A percentile compares a stretch with the other conserved stretches of the same genome.
Evolutionary conservation across 2,329 filamentous ascomycete species (phyloP).

Genomic region (Achaetomium macrosporum): DNA sequence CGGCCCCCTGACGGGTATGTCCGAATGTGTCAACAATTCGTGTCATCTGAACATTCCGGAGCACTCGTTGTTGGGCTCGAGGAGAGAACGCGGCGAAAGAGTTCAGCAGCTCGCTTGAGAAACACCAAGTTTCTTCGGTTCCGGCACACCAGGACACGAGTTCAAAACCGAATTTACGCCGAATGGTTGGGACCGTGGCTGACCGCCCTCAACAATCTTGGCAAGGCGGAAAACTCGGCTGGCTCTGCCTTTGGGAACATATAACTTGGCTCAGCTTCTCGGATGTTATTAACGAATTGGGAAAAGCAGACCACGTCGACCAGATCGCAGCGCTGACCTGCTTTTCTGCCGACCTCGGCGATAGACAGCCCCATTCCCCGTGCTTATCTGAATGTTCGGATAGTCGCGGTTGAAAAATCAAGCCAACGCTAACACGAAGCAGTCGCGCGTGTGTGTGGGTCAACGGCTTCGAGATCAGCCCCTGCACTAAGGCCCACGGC

Average conservation of each 20-base stretch:
- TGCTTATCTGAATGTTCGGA: neutral
- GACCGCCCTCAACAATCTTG: neutral
- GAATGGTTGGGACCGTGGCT: neutral
- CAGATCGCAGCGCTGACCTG: neutral
- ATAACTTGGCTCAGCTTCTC: too few species aligned
- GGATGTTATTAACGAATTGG: neutral
- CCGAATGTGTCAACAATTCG: too few species aligned
- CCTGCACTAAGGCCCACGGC: neutral
- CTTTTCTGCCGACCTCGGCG: slow-evolving; percentile 1
- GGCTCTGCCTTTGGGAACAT: neutral
- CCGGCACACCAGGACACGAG: too few species aligned
- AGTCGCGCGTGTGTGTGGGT: too few species aligned
- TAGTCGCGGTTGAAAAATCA: slow-evolving; percentile 5
- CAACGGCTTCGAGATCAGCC: neutral
- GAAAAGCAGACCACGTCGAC: neutral
- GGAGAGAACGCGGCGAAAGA: too few species aligned
- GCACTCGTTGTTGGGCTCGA: too few species aligned
- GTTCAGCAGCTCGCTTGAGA: too few species aligned
- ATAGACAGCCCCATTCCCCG: too few species aligned
- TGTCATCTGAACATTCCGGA: too few species aligned
- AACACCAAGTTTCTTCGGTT: too few species aligned
- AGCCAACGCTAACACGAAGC: neutral
- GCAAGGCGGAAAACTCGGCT: neutral
- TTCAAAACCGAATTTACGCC: neutral
- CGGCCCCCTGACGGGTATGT: too few species aligned